These are phyloP conservation scores for Arctostaphylos glauca DNA, from an alignment of 148 eudicot species.

Conservation along the genomic window DNA sequence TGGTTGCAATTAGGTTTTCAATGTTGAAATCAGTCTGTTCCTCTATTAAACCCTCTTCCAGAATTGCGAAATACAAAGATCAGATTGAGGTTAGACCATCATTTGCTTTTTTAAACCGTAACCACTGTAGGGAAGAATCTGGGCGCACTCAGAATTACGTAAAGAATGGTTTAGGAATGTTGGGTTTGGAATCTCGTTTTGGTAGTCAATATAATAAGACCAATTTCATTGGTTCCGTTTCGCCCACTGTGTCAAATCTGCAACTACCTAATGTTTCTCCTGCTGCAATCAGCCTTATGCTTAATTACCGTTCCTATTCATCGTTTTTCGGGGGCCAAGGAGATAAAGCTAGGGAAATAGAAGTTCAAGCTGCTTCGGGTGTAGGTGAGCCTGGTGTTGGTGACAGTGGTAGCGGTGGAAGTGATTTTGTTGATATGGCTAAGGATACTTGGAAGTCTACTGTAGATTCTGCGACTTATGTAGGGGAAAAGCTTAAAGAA, in stretches of 20 bases:
- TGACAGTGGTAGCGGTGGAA: conserved; percentile 43
- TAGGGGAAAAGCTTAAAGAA: conserved; percentile 63
- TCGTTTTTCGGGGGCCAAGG: conserved; percentile 45
- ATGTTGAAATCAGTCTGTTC: conserved; percentile 38
- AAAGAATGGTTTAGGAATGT: conserved; percentile 22
- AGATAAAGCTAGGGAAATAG: conserved; percentile 32
- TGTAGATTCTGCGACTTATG: conserved; percentile 41
- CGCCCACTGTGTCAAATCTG: conserved; percentile 33
- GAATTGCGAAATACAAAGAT: conserved; percentile 18
- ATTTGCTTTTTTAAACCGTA: conserved; percentile 26
- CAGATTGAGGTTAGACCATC: conserved; percentile 30
- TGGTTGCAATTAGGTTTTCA: conserved; percentile 55
- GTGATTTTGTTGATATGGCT: conserved; percentile 58
- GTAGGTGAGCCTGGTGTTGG: conserved; percentile 30
- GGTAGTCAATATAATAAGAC: conserved; percentile 27
- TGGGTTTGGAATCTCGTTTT: conserved; percentile 19
- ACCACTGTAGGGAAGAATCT: conserved; percentile 27
- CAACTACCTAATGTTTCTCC: conserved; percentile 23
- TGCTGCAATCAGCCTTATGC: conserved; percentile 32
- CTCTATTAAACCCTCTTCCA: conserved; percentile 17
- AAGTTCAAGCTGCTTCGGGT: conserved; percentile 40
- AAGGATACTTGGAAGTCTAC: conserved; percentile 62
- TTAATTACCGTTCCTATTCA: conserved; percentile 45
- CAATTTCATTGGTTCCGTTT: conserved; percentile 22
- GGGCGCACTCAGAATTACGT: conserved; percentile 10